Percentiles rank a stretch among this genome's conserved stretches.
Conservation (phyloP, 73 alveolate genomes). For the Halteria grandinella region DNA sequence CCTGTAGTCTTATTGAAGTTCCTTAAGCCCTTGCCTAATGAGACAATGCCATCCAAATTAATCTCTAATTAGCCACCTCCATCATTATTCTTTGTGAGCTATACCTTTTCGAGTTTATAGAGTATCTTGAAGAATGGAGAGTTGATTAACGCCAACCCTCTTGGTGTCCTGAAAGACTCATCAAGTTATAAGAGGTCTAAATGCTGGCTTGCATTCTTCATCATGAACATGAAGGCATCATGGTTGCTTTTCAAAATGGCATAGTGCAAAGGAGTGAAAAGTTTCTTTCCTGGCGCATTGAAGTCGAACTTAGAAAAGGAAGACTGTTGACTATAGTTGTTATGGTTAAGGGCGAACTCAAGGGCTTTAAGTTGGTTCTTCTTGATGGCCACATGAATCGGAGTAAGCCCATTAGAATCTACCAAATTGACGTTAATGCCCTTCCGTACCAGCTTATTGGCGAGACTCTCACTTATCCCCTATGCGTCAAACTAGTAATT, state of each 20-base stretch:
- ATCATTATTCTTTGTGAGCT: not conserved
- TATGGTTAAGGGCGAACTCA: constrained; percentile 9
- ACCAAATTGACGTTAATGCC: constrained; percentile 9
- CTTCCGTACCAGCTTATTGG: not conserved
- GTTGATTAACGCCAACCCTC: constrained; percentile 35
- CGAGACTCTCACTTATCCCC: constrained; percentile 10
- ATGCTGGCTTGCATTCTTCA: not conserved
- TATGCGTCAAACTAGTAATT: constrained; percentile 11
- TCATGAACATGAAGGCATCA: not conserved
- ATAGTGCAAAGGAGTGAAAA: constrained; percentile 47
- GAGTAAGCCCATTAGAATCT: constrained; percentile 50
- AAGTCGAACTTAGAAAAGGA: constrained; percentile 6
- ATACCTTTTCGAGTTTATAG: not conserved
- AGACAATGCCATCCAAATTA: not conserved
- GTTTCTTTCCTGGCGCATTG: constrained; percentile 35
- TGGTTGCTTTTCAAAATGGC: constrained; percentile 13
- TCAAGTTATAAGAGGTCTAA: constrained; percentile 12
- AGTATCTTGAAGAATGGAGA: constrained; percentile 44
- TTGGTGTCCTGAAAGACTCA: constrained; percentile 28
- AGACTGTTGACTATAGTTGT: not conserved
- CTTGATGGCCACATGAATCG: constrained; percentile 54
- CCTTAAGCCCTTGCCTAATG: not conserved
- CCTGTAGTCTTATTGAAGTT: not conserved
- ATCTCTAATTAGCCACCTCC: not conserved
- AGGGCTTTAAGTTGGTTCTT: constrained; percentile 24